Evolutionary conservation across 768 basidiomycete genomes (phyloP).

Genomic region (Hemileccinum impolitum): DNA sequence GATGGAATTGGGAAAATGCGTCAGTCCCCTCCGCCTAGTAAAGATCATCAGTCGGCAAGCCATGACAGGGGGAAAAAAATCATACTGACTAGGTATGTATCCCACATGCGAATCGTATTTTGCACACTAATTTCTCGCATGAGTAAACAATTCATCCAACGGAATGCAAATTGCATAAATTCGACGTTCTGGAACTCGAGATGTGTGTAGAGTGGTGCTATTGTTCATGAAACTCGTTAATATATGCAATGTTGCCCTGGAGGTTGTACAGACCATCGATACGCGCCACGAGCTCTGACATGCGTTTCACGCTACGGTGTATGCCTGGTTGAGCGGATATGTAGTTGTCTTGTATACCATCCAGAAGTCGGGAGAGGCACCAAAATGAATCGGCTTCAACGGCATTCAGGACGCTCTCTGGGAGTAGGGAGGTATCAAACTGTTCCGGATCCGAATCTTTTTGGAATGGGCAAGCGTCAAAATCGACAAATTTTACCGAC

Average conservation of each 20-base stretch:
- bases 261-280: slow-evolving; percentile 66
- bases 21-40: slow-evolving; percentile 91
- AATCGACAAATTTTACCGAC: background rate
- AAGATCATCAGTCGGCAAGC: background rate
- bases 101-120: slow-evolving; percentile 99
- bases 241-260: background rate
- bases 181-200: slow-evolving; percentile 90
- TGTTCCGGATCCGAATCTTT: slow-evolving; percentile 87
- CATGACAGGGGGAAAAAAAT: background rate
- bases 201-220: slow-evolving; percentile 85
- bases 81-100: slow-evolving; percentile 86
- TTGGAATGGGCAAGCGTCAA: slow-evolving; percentile 4
- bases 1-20: slow-evolving; percentile 97
- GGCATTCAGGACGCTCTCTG: slow-evolving; percentile 68
- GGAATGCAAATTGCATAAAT: slow-evolving; percentile 99
- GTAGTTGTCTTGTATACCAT: slow-evolving; percentile 99
- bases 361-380: slow-evolving; percentile 92
- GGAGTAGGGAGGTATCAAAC: slow-evolving; percentile 78
- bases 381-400: slow-evolving; percentile 98
- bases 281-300: slow-evolving; percentile 89
- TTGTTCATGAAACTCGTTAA: background rate
- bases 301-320: slow-evolving; percentile 86
- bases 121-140: slow-evolving; percentile 98
- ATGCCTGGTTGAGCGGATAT: slow-evolving; percentile 97
- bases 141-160: slow-evolving; percentile 99